These are phyloP conservation scores for Sphenostylis stenocarpa DNA, from an alignment of 306 rosid genomes.

Conservation along the genomic window DNA sequence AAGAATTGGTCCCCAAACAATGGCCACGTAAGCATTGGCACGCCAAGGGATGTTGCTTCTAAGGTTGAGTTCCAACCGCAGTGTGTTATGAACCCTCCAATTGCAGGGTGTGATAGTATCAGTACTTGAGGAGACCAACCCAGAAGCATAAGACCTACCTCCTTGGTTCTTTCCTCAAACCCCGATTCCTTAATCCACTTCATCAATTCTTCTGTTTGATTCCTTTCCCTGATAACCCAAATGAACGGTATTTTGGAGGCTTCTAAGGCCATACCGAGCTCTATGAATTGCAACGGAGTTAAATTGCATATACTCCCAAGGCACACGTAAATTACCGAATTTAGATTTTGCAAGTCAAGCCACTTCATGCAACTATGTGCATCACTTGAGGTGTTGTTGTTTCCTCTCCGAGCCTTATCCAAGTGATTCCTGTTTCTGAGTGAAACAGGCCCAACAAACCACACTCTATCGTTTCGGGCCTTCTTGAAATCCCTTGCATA, in stretches of 20 bases:
- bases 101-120: constrained; percentile 50
- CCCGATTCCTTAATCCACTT: constrained; percentile 45
- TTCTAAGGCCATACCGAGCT: constrained; percentile 59
- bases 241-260: constrained; percentile 48
- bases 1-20: constrained; percentile 61
- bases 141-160: constrained; percentile 37
- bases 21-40: constrained; percentile 68
- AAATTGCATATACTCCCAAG: constrained; percentile 57
- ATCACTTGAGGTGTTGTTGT: constrained; percentile 38
- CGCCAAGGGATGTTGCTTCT: constrained; percentile 55
- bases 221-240: constrained; percentile 50
- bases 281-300: constrained; percentile 40
- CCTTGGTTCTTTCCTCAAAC: constrained; percentile 49
- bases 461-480: constrained; percentile 29
- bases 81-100: constrained; percentile 69
- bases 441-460: constrained; percentile 59
- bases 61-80: constrained; percentile 72
- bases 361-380: constrained; percentile 40
- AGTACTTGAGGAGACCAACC: constrained; percentile 74
- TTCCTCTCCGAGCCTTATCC: constrained; percentile 47
- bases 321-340: constrained; percentile 49
- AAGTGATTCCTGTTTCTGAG: constrained; percentile 32
- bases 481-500: constrained; percentile 43
- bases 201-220: constrained; percentile 39
- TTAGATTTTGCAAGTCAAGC: constrained; percentile 45